Evolutionary conservation across 2,329 filamentous ascomycete species (phyloP), one percentile per base, ranked within the genome.

Genomic region (Aspergillus melleus): DNA sequence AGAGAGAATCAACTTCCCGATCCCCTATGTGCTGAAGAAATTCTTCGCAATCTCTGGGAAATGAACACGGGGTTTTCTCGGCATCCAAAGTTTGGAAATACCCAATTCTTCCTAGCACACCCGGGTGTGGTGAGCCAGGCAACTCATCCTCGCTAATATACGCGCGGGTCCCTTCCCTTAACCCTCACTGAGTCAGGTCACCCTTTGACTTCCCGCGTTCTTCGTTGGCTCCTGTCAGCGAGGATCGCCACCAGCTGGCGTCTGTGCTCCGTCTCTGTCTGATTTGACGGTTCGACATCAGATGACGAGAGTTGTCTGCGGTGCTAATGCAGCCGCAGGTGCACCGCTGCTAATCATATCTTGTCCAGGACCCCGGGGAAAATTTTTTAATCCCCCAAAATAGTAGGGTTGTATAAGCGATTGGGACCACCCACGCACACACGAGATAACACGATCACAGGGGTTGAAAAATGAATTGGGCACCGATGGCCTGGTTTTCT

Each of bases 261-360:
- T 55, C 58, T 62, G 61, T 61, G 56, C 56, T 52, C 59, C 9
- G 51, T 29, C 42, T 51, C 54, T 54, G 50, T 57, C 49, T 63
- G 59, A 63, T 63, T 63, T 59, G 61, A 58, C 39, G 57, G 44
- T 30, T 20, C 20, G 29, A 29, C 32, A 62, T 64, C 62, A 64
- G 62, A 56, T 64, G 62, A 64, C 57, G 46, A 57, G 53, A 60
- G 24, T 32, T 54, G 54, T 62, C 59, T 64, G 62, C 62, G 62
- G 60, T 62, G 55, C 57, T 64, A 64, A 64, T 62, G 62, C 62
- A 64, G 46, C 57, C 51, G 36, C 46, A 36, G 57, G 57, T 54
- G 55, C 49, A 53, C 60, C 36, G 16, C 36, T 60, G 58, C 54
- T 57, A 60, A 62, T 62, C 60, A 62, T 44, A 24, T n/a, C 16